phyloP scores from a whole-genome alignment of 352 stramenopile genomes.

The Phytopythium boreale region DNA sequence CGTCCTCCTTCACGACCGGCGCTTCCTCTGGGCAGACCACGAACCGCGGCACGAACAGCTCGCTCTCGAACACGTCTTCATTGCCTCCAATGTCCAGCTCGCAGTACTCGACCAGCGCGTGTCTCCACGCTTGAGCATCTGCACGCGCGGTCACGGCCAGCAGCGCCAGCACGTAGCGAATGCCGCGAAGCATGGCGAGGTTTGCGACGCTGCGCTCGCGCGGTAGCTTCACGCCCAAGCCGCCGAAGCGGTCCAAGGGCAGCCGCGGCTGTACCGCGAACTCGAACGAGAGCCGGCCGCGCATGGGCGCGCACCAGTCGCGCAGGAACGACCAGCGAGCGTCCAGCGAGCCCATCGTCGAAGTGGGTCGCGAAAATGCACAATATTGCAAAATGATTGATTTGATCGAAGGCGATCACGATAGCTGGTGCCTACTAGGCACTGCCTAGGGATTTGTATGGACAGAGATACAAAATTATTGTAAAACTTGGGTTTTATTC shows the following conservation, averaged over 20 bases:
- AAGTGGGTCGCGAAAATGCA: too few relatives aligned
- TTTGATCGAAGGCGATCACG: too few relatives aligned
- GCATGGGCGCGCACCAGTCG: not conserved
- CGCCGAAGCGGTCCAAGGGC: not conserved
- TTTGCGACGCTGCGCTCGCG: not conserved
- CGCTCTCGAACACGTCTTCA: not conserved
- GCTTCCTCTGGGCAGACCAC: not conserved
- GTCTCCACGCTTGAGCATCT: not conserved
- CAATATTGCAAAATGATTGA: too few relatives aligned
- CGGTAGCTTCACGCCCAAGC: not conserved
- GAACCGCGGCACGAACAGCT: not conserved
- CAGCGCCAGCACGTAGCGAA: not conserved
- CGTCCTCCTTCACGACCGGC: not conserved
- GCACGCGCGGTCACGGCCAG: not conserved
- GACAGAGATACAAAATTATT: too few relatives aligned
- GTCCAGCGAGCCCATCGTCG: not conserved
- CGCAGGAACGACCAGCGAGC: not conserved
- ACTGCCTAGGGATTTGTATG: too few relatives aligned
- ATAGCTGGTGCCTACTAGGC: too few relatives aligned
- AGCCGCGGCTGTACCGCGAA: not conserved
- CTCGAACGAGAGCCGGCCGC: not conserved
- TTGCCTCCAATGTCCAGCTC: not conserved
- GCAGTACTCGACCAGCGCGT: constrained; percentile 4
- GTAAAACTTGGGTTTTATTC: too few relatives aligned
- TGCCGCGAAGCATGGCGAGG: not conserved